Conservation (phyloP, 495 filamentous ascomycete species). For the Penicillium mononematosum region DNA sequence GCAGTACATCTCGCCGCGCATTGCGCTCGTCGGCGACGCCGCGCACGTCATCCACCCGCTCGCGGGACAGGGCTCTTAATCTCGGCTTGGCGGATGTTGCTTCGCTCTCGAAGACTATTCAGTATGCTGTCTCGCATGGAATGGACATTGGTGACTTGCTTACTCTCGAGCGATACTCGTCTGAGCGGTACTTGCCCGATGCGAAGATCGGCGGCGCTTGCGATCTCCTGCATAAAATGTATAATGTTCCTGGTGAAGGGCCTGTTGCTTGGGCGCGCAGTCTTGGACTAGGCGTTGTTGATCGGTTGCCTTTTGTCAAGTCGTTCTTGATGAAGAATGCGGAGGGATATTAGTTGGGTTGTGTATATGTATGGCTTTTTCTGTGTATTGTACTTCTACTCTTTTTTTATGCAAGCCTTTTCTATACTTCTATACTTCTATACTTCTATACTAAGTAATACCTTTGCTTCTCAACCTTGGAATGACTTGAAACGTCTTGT, state of each 20-base stretch:
- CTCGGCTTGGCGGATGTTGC: constrained; percentile 87
- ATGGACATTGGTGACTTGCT: constrained; percentile 77
- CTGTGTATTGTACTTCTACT: constrained; percentile 24
- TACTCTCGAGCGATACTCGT: constrained; percentile 74
- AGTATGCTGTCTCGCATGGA: constrained; percentile 74
- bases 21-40: constrained; percentile 89
- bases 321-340: constrained; percentile 85
- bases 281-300: constrained; percentile 72
- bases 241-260: constrained; percentile 64
- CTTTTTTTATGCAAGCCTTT: constrained; percentile 9
- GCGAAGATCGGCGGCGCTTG: constrained; percentile 83
- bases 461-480: neutral
- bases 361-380: constrained; percentile 9
- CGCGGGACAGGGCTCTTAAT: constrained; percentile 91
- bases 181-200: constrained; percentile 77
- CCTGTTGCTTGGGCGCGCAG: constrained; percentile 77
- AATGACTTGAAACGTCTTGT: neutral
- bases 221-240: constrained; percentile 93
- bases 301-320: constrained; percentile 77
- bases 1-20: constrained; percentile 82
- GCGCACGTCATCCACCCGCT: constrained; percentile 94
- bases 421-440: neutral
- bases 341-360: constrained; percentile 51
- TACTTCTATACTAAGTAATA: neutral
- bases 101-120: constrained; percentile 68